Evolutionary conservation across 192 early-diverging fungal species (phyloP).

Genomic region (Podila horticola): DNA sequence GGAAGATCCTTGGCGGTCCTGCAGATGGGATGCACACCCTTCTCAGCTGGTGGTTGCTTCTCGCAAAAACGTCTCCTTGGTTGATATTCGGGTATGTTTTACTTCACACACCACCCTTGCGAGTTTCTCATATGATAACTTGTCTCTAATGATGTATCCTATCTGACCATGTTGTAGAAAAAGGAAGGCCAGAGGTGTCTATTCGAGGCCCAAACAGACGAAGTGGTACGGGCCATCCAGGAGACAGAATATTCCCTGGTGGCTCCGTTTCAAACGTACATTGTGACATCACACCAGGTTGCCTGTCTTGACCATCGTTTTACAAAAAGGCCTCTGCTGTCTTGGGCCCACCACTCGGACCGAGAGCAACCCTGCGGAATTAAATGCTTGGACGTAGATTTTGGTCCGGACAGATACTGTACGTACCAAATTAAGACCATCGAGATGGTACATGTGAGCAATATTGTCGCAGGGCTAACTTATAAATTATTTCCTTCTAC

Average conservation of each 20-base stretch:
- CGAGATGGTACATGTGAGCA: too few species aligned
- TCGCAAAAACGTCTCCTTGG: not conserved
- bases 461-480: not conserved
- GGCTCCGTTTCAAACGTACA: not conserved
- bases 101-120: not conserved
- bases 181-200: not conserved
- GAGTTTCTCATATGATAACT: not conserved
- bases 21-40: not conserved
- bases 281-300: not conserved
- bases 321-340: not conserved
- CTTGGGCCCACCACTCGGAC: not conserved
- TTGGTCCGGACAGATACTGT: not conserved
- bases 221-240: not conserved
- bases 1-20: not conserved
- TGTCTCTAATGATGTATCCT: too few species aligned
- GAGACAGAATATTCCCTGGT: not conserved
- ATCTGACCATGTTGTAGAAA: not conserved
- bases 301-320: constrained; percentile 1
- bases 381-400: not conserved
- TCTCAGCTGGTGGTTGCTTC: not conserved
- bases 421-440: not conserved
- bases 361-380: not conserved
- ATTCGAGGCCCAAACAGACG: not conserved
- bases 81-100: not conserved
- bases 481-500: not conserved